Percentiles rank a stretch among this genome's conserved stretches.
Conservation (phyloP, 2,329 filamentous ascomycete species). For the Dactylonectria estremocensis region DNA sequence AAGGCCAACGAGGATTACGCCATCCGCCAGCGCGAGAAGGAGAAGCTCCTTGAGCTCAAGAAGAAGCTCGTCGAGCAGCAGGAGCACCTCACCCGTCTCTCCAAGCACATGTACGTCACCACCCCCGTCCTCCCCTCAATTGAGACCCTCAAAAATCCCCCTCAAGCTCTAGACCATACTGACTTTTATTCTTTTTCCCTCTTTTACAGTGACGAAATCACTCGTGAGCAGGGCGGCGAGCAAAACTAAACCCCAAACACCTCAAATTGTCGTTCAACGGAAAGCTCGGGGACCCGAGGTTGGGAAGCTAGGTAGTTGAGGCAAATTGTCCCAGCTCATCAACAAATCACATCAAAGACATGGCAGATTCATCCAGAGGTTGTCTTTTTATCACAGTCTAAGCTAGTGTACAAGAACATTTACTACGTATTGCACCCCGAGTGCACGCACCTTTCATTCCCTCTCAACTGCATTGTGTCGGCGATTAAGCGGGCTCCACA, state of each 20-base stretch:
- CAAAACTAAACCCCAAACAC: constrained; percentile 60
- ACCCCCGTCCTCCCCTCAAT: constrained; percentile 23
- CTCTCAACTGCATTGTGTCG: constrained; percentile 20
- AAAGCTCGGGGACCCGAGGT: constrained; percentile 36
- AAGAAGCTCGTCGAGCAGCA: constrained; percentile 83
- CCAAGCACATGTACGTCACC: constrained; percentile 83
- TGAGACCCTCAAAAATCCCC: constrained; percentile 1
- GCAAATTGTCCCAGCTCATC: constrained; percentile 35
- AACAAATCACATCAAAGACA: constrained; percentile 34
- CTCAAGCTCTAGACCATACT: constrained; percentile 23
- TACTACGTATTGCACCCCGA: constrained; percentile 44
- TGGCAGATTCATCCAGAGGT: constrained; percentile 39
- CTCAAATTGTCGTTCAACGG: constrained; percentile 33
- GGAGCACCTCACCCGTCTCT: constrained; percentile 86
- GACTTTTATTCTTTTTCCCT: constrained; percentile 19
- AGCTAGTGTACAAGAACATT: constrained; percentile 59
- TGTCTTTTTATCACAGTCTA: constrained; percentile 48
- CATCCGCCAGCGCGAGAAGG: constrained; percentile 89
- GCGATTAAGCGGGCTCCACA: constrained; percentile 1
- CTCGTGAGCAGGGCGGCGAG: constrained; percentile 80
- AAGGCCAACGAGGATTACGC: constrained; percentile 87
- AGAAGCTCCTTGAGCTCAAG: constrained; percentile 87
- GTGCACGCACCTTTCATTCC: constrained; percentile 34
- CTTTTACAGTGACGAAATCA: constrained; percentile 78
- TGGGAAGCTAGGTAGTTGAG: constrained; percentile 38